Base-by-base conservation (phyloP, 495 filamentous ascomycete genomes). In the Baudoinia panamericana region DNA sequence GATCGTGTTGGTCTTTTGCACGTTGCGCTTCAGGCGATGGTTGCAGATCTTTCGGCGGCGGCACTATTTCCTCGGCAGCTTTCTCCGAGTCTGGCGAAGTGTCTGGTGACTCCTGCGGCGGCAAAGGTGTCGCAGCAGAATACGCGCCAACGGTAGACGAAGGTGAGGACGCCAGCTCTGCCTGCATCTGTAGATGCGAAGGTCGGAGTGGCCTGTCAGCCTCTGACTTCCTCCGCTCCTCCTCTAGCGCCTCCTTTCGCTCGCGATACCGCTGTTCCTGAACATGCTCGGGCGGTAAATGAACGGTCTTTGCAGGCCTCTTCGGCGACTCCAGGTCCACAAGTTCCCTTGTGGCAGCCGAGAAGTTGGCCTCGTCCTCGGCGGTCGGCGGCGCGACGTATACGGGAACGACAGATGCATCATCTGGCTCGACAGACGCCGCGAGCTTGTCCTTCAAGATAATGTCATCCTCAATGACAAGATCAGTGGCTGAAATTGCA, bases 31-130 rank as follows among this genome's bases (percentile, higher is more conserved):
- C 47, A 5, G 53, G 37, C 8, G 50, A 45, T 19, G 52, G 49
- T 17, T 34, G 40, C 16, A 56, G 32, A 13, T 57, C 57, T 28
- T 50, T 50, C 9, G 60, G 58, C 9, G 50, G 48, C 15, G 33
- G 30, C n/a, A 35, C 59, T 57, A 26, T 52, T 26, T 49, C 46
- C 35, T 51, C 57, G 59, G 49, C 66, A 56, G 19, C 63, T 22
- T 56, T 59, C 27, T 73, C 71, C 32, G 65, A 64, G 46, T 72
- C 69, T 1, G 72, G 67, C 42, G 68, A 71, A 2, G 72, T 71
- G 44, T 70, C 66, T 1, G 68, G 61, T 1, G 70, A 59, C 62
- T 33, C 63, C 26, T 38, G 58, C 39, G 51, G 70, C 60, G 24
- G 55, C 38, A 54, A 49, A 5, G 62, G 59, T 7, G 62, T 65